These are phyloP conservation scores for Wickerhamomyces strasburgensis DNA, from an alignment of 805 yeast species.

Conservation along the genomic window DNA sequence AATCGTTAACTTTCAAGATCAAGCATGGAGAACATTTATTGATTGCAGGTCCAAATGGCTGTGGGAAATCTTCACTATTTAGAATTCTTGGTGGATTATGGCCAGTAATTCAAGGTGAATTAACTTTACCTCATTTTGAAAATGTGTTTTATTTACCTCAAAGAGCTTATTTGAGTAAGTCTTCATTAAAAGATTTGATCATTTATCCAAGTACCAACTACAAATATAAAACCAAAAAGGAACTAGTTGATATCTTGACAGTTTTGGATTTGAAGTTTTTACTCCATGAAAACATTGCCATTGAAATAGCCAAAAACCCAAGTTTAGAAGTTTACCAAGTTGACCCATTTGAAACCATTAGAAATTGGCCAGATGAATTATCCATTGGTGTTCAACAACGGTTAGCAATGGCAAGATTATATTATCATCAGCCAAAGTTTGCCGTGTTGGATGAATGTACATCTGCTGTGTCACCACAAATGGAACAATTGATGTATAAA, in stretches of 20 bases:
- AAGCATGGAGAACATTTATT: constrained; percentile 79
- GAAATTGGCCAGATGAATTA: constrained; percentile 86
- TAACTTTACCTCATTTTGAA: constrained; percentile 59
- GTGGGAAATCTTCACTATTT: constrained; percentile 90
- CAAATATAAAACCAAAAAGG: constrained; percentile 37
- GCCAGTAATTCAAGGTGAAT: constrained; percentile 62
- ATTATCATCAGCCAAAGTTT: constrained; percentile 86
- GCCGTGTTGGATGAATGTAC: constrained; percentile 97
- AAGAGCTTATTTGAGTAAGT: constrained; percentile 69
- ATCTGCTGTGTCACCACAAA: constrained; percentile 84
- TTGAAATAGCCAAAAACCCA: constrained; percentile 28
- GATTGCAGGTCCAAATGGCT: constrained; percentile 94
- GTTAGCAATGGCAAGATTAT: constrained; percentile 87
- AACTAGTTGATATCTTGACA: constrained; percentile 47
- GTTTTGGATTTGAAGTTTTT: constrained; percentile 58
- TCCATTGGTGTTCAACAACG: constrained; percentile 92
- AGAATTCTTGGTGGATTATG: constrained; percentile 90
- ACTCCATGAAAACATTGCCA: constrained; percentile 38
- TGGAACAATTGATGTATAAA: constrained; percentile 84
- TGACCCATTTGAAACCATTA: constrained; percentile 54
- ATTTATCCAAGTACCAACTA: constrained; percentile 81
- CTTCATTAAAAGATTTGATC: constrained; percentile 76
- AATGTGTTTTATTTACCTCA: constrained; percentile 88
- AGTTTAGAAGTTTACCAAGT: constrained; percentile 29
- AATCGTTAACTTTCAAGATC: constrained; percentile 62